phyloP scores from a whole-genome alignment of 2,329 filamentous ascomycete genomes.

The Raffaelea deltoideospora region DNA sequence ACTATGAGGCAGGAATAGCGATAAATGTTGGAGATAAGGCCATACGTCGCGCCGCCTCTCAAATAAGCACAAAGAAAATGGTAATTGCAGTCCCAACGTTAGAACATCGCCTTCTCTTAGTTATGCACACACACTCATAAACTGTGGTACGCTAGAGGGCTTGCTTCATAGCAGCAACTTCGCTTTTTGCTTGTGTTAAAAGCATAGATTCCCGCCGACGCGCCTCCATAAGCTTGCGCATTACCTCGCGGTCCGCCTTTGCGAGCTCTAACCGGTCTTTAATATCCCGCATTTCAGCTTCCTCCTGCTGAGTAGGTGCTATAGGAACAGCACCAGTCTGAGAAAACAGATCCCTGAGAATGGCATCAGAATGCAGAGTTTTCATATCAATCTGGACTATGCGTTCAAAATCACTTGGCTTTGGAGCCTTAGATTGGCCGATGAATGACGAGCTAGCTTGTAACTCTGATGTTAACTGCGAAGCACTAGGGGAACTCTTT shows the following conservation, averaged over 20 bases:
- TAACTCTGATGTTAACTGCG: constrained; percentile 13
- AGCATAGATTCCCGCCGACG: constrained; percentile 47
- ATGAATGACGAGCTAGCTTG: constrained; percentile 31
- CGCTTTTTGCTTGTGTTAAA: constrained; percentile 37
- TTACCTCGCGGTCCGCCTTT: constrained; percentile 37
- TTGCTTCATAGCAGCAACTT: constrained; percentile 28
- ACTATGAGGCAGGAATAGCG: background rate
- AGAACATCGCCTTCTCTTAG: background rate
- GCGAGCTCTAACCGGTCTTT: constrained; percentile 42
- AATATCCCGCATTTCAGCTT: constrained; percentile 43
- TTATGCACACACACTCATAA: constrained; percentile 10
- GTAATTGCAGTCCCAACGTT: too few relatives aligned
- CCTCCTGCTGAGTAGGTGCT: constrained; percentile 43
- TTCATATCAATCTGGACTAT: constrained; percentile 48
- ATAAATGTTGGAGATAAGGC: background rate
- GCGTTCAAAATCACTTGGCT: constrained; percentile 31
- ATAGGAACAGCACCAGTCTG: constrained; percentile 46
- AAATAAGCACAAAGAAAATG: too few relatives aligned
- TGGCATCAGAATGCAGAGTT: constrained; percentile 41
- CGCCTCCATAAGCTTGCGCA: constrained; percentile 36
- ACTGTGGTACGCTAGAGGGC: too few relatives aligned
- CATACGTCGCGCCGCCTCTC: background rate
- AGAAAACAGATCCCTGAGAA: constrained; percentile 45
- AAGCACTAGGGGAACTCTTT: background rate
- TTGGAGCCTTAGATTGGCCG: constrained; percentile 31